These are phyloP conservation scores for Coprinopsis sp. DNA, from an alignment of 768 basidiomycete genomes.

Conservation along the genomic window DNA sequence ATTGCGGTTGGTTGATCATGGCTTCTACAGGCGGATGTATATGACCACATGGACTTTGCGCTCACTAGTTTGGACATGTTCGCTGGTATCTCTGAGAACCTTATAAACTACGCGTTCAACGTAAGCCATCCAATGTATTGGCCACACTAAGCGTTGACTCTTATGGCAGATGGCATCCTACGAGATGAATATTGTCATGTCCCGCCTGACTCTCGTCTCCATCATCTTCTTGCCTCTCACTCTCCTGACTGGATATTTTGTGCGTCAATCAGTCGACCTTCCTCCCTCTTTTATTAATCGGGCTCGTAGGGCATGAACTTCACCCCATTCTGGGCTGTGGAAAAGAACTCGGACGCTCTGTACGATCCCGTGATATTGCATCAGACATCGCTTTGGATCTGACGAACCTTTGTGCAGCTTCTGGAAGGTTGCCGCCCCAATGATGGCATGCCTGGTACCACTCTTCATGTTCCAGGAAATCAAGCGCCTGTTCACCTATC, in stretches of 20 bases:
- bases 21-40: conserved; percentile 57
- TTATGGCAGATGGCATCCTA: conserved; percentile 50
- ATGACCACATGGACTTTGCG: conserved; percentile 69
- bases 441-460: conserved; percentile 54
- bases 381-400: neutral
- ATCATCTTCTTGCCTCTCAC: conserved; percentile 70
- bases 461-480: conserved; percentile 56
- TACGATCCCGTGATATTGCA: conserved; percentile 22
- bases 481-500: conserved; percentile 37
- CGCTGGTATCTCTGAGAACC: conserved; percentile 56
- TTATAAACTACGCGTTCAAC: conserved; percentile 71
- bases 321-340: conserved; percentile 43
- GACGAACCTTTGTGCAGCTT: conserved; percentile 44
- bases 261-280: conserved; percentile 35
- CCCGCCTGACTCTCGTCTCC: conserved; percentile 57
- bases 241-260: conserved; percentile 71
- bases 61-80: conserved; percentile 66
- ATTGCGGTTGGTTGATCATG: no score
- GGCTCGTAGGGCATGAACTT: conserved; percentile 66
- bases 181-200: conserved; percentile 67
- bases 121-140: conserved; percentile 32
- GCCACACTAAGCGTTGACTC: neutral
- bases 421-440: conserved; percentile 63
- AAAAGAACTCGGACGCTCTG: conserved; percentile 41
- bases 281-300: neutral